Evolutionary conservation across 2,329 filamentous ascomycete species (phyloP).

Genomic region (Paraconiothyrium sp.): DNA sequence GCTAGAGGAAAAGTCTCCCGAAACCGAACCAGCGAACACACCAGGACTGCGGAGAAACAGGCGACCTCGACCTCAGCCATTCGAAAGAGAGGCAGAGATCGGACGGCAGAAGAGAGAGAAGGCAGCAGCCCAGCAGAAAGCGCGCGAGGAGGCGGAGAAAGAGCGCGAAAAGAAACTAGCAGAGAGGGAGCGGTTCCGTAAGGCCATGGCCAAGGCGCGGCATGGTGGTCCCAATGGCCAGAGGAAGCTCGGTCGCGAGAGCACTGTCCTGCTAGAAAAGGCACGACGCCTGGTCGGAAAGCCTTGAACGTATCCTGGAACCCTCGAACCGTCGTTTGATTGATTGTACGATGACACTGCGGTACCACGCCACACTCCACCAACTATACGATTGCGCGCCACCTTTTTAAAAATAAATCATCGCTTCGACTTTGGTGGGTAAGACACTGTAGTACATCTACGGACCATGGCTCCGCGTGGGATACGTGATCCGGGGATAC

Average conservation of each 20-base stretch:
- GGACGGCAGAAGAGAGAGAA: constrained; percentile 68
- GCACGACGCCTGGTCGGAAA: constrained; percentile 74
- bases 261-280: constrained; percentile 78
- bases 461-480: not conserved
- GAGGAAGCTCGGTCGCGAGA: constrained; percentile 83
- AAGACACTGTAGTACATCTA: not conserved
- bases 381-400: not conserved
- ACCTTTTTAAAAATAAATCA: not conserved
- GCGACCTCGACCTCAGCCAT: constrained; percentile 49
- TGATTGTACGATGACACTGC: not conserved
- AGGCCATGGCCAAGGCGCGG: constrained; percentile 69
- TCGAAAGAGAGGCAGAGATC: constrained; percentile 54
- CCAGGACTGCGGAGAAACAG: constrained; percentile 31
- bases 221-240: constrained; percentile 73
- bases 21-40: constrained; percentile 26
- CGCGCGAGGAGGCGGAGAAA: constrained; percentile 70
- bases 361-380: not conserved
- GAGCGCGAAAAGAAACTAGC: constrained; percentile 63
- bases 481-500: not conserved
- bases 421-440: not conserved
- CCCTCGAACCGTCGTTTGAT: not conserved
- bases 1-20: constrained; percentile 56
- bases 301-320: constrained; percentile 13
- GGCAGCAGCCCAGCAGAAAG: constrained; percentile 66
- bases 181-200: constrained; percentile 76